Evolutionary conservation across 192 early-diverging fungal species (phyloP), one percentile per base, ranked within the genome.

Genomic region (Linnemannia zychae): DNA sequence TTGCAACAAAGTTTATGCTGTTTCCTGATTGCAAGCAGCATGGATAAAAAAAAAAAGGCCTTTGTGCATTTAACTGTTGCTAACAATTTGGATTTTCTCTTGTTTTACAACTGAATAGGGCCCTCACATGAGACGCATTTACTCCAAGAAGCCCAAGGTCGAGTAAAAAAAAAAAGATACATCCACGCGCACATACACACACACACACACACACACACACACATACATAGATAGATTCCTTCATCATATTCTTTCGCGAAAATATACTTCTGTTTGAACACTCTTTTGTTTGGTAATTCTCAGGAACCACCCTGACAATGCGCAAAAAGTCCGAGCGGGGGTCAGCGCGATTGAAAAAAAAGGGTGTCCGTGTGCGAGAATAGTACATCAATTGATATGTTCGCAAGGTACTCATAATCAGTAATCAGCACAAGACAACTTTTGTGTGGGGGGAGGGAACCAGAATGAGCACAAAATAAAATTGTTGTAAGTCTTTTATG

Each of bases 121-220:
- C 40, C 83, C 83, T 72, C 83, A 79, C 33, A 85, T 85, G 83
- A 79, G 38, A 38, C 83, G 83, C 69, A 85, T 85, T 31, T 85
- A 85, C 78, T 75, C 83, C 34, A 36, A 76, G 18, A 85, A 85
- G 76, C 66, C 31, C 24, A 84, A 84, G 73, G 13, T 52, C 28
- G 82, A 84, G 77, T 84, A 84, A 78, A 75, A n/a, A 71, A 74
- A 38, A 16, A 40, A 24, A 31, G 31, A 72, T n/a, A n/a, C n/a
- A n/a, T n/a, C n/a, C n/a, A n/a, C n/a, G n/a, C n/a, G n/a, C n/a
- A n/a, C n/a, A n/a, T n/a, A n/a, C n/a, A n/a, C n/a, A n/a, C n/a
- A n/a, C n/a, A n/a, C n/a, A n/a, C n/a, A n/a, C n/a, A n/a, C n/a
- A n/a, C n/a, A n/a, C n/a, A n/a, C n/a, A n/a, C n/a, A n/a, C n/a